Evolutionary conservation across 345 rosid species (phyloP).

Genomic region (Brassica carinata): DNA sequence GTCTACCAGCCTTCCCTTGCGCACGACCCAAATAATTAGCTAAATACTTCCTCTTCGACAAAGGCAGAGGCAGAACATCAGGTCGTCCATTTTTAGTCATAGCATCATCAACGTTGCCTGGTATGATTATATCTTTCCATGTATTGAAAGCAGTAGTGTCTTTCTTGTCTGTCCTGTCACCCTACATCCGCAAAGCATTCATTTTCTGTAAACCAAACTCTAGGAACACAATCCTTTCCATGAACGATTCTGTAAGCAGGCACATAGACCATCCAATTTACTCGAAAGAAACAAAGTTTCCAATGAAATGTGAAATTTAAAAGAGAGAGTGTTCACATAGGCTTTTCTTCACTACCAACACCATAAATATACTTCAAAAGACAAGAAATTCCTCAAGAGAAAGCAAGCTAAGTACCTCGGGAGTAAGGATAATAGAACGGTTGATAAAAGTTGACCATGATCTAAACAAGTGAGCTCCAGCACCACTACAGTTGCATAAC

Average conservation of each 20-base stretch:
- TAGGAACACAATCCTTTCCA: no score
- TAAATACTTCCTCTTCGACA: conserved; percentile 72
- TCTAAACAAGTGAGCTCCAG: conserved; percentile 82
- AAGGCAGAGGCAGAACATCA: conserved; percentile 72
- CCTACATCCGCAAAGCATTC: conserved; percentile 53
- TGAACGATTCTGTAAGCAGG: neutral
- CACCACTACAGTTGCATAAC: conserved; percentile 46
- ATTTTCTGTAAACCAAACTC: conserved; percentile 12
- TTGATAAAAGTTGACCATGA: conserved; percentile 76
- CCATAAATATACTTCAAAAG: neutral
- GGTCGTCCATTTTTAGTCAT: conserved; percentile 63
- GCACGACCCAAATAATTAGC: conserved; percentile 96
- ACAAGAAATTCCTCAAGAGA: neutral
- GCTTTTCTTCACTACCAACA: neutral
- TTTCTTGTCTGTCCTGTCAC: conserved; percentile 93
- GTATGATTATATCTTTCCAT: conserved; percentile 97
- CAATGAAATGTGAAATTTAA: neutral
- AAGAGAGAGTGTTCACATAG: neutral
- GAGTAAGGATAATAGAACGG: conserved; percentile 79
- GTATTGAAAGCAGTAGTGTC: conserved; percentile 87
- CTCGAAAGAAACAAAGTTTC: neutral
- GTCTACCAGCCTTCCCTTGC: conserved; percentile 84
- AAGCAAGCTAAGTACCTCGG: conserved; percentile 56
- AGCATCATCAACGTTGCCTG: conserved; percentile 90
- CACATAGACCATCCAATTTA: neutral